Evolutionary conservation across 2,329 filamentous ascomycete genomes (phyloP), one percentile per base, ranked within the genome.

Genomic region (Pseudogymnoascus sp.): DNA sequence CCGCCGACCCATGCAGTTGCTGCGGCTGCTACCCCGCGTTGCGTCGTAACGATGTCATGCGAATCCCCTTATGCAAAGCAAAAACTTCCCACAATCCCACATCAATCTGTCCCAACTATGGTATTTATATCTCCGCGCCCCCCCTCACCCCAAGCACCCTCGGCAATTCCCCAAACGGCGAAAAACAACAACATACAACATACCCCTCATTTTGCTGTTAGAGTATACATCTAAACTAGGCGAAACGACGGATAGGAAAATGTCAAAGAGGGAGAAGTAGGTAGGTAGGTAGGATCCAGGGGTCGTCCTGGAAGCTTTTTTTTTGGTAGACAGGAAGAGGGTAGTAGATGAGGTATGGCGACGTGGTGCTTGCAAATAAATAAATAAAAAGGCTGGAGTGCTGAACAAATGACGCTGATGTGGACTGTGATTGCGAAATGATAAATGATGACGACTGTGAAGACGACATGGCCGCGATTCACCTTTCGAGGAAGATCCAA

Each of bases 211-310:
- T 47, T 25, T 30, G 43, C 43, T 54, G 43, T 54, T 54, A 32
- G 43, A 54, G 43, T 32, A 54, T 54, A 54, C 43, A 54, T 54
- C 25, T 54, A 35, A 59, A 41, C 43, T 61, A 58, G 25, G 57
- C 32, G 41, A 35, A 34, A 37, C 41, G 35, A 25, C 50, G 43
- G 47, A 57, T 35, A 35, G 43, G 30, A 37, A 37, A 61, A 34
- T 20, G 30, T 34, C 6, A 57, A 8, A 25, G 35, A 30, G 37
- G 50, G 50, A 18, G 47, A 61, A 37, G 59, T 30, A 60, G 58
- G 58, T 25, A 25, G 22, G 35, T 34, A 22, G 41, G 41, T 59
- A 25, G 60, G 28, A 37, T 58, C 30, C 30, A 57, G 60, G 60
- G 50, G 34, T 39, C 43, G 43, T 34, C 43, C 28, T 57, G 32